Base-by-base conservation (phyloP, 2,329 filamentous ascomycete species). In the Talaromyces sp. region DNA sequence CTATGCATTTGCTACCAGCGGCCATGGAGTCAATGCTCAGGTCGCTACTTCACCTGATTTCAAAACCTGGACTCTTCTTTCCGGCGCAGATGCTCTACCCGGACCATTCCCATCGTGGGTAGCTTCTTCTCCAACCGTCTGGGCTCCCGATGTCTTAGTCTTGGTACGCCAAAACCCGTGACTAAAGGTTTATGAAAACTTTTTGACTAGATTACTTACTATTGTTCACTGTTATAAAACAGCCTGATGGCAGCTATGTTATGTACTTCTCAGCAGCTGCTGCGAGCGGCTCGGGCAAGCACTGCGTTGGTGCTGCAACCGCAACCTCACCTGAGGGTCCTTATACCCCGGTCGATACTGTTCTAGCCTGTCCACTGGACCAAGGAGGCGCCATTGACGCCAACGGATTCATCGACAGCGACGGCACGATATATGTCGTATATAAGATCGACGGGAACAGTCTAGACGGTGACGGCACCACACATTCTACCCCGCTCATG, bases 371-470 rank as follows among this genome's bases (percentile, higher is more conserved):
- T 61, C 77, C 80, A 5, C 64, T 77, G 8, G 68, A 69, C 5
- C 64, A 76, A 56, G 83, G 83, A 25, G 83, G 83, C 51, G 80
- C 81, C 35, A 86, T 87, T 61, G 84, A 87, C 66, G 75, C 83
- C 1, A 74, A 81, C 1, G 81, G 80, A 4, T 85, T 83, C 66
- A 64, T 71, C 4, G 83, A 86, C 60, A 41, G 7, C 25, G 74
- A 77, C 56, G 80, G 79, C 15, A 75, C 67, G 36, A 76, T 77
- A n/a, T 86, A 84, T 64, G 74, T 86, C 7, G 71, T 81, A 17
- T 87, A 85, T 70, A 87, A 87, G 68, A 72, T 86, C 31, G 84
- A 87, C 64, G 84, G 84, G 17, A 86, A 85, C 68, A 73, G 74
- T 52, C 69, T 79, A 28, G 69, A 73, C 28, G 64, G 65, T n/a